Conservation (phyloP, 805 yeast genomes). For the Saccharomyces mikatae region DNA sequence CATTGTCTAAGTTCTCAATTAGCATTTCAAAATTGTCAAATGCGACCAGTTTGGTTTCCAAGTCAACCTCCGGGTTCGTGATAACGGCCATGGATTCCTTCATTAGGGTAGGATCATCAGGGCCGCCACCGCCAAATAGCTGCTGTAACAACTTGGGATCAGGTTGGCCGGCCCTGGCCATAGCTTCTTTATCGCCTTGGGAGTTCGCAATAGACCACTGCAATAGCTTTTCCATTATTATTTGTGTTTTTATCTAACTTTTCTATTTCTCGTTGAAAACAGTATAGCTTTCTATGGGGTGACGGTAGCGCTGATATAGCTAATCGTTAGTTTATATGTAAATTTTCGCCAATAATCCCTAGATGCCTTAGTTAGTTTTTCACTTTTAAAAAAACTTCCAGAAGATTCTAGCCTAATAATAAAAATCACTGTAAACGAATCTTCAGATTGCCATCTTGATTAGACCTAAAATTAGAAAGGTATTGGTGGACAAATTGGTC, state of each 20-base stretch:
- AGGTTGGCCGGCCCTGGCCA: slow-evolving; percentile 53
- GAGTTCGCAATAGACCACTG: slow-evolving; percentile 88
- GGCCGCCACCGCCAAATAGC: slow-evolving; percentile 62
- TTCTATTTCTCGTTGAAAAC: neutral
- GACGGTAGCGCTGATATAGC: neutral
- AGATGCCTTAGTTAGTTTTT: neutral
- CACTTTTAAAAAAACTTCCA: neutral
- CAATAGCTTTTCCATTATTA: slow-evolving; percentile 73
- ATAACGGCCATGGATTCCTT: slow-evolving; percentile 61
- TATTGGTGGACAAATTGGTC: neutral
- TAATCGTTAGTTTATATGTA: neutral
- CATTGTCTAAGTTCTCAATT: slow-evolving; percentile 88
- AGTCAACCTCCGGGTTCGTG: slow-evolving; percentile 45
- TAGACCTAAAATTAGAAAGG: neutral
- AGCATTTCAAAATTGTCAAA: slow-evolving; percentile 90
- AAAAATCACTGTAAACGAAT: neutral
- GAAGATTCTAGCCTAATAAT: neutral
- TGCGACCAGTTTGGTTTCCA: slow-evolving; percentile 63
- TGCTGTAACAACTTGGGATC: slow-evolving; percentile 76
- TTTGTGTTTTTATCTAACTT: neutral
- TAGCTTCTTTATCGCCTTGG: slow-evolving; percentile 62
- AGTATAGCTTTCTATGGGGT: neutral
- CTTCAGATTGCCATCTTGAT: neutral
- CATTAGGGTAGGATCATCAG: slow-evolving; percentile 89
- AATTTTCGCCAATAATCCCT: neutral